A percentile compares a stretch with the other conserved stretches of the same genome.
phyloP scores from a whole-genome alignment of 306 rosid species.

The Cucumis hystrix region DNA sequence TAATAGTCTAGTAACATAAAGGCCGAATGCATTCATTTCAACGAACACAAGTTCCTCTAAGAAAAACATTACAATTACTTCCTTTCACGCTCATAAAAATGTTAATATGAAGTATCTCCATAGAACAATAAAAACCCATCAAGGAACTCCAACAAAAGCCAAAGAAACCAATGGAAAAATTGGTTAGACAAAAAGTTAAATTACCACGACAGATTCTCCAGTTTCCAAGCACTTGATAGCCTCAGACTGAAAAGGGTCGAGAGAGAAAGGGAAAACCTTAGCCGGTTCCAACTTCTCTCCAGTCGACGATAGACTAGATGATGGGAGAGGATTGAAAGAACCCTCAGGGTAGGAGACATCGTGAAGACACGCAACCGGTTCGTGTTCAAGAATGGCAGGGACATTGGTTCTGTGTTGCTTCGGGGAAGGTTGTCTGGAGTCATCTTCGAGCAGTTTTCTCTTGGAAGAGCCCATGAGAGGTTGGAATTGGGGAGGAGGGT shows the following conservation, averaged over 20 bases:
- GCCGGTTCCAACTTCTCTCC: constrained; percentile 34
- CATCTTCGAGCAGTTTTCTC: constrained; percentile 31
- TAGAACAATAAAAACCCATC: neutral
- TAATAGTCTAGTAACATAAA: neutral
- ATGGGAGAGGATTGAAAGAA: constrained; percentile 16
- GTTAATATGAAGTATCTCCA: neutral
- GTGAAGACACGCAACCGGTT: constrained; percentile 37
- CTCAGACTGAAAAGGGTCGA: constrained; percentile 79
- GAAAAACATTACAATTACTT: neutral
- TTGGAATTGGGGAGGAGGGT: neutral
- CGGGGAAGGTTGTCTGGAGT: neutral
- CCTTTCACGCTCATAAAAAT: too few species aligned
- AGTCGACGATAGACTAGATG: neutral
- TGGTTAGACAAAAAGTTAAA: neutral
- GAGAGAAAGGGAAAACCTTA: constrained; percentile 63
- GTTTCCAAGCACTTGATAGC: constrained; percentile 67
- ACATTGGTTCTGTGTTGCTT: constrained; percentile 8
- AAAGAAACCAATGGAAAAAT: neutral
- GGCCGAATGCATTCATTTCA: neutral
- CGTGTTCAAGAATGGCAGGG: neutral
- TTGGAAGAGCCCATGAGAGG: constrained; percentile 28
- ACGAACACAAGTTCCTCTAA: neutral
- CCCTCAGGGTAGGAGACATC: constrained; percentile 71
- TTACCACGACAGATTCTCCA: constrained; percentile 75
- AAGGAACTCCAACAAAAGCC: neutral